Base-by-base conservation (phyloP, 768 basidiomycete species). In the Rhizopogon vinicolor region DNA sequence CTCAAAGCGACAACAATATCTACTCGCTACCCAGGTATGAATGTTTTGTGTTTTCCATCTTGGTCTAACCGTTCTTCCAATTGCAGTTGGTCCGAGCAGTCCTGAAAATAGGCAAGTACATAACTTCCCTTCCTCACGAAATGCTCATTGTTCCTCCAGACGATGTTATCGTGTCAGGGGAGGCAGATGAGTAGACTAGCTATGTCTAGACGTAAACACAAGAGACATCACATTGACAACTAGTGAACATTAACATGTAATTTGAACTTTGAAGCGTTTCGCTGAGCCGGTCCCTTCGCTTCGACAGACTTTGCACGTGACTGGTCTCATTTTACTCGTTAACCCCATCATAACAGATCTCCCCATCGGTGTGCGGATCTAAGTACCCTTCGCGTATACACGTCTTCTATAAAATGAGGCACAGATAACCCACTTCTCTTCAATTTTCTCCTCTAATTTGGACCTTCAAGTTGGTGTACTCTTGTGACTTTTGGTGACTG, bases 1-100 rank as follows among this genome's bases (percentile, higher is more conserved):
- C 71, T 94, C 94, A 41, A 99, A 98, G 75, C 78, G 96, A 65
- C 95, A 98, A 67, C 96, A 98, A 67, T 97, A 93, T 74, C 75
- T 99, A 56, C 78, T 99, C 41, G 97, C 97, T n/a, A 98, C 95
- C 19, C 94, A 95, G 82, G 86, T 91, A 57, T 46, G 80, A 58
- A 3, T 8, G 8, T 3, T n/a, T 8, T 52, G 31, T 14, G 2
- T 9, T 37, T 25, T 9, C 3, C 14, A 1, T 1, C 31, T 19
- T 39, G n/a, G 25, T 42, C n/a, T 33, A n/a, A 28, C n/a, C 37
- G 51, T 44, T 33, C 45, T 59, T 18, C 51, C 55, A 28, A 54
- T 57, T 58, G 40, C 55, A 89, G 85, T 81, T 93, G 56, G 91
- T 93, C 43, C 83, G 91, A 35, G 91, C 91, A 4, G 88, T 93